A percentile compares a stretch with the other conserved stretches of the same genome.
phyloP scores from a whole-genome alignment of 176 grass and related monocot genomes.

The Lolium rigidum region DNA sequence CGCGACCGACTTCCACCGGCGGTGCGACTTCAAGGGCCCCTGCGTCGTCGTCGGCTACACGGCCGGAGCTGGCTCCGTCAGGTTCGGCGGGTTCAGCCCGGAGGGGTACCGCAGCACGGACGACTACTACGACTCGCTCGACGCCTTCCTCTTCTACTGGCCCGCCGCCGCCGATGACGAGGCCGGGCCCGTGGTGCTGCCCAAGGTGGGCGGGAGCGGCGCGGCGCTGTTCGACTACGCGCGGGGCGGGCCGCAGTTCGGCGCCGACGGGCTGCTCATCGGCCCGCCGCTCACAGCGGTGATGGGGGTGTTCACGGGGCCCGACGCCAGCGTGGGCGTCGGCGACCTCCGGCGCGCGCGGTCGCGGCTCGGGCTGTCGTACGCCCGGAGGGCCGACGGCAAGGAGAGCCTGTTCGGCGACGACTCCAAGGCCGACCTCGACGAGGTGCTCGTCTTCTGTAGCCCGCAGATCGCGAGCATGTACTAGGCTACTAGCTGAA shows the following conservation, averaged over 20 bases:
- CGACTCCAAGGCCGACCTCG: conserved; percentile 48
- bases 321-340: conserved; percentile 73
- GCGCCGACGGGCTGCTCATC: conserved; percentile 90
- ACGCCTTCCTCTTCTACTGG: conserved; percentile 96
- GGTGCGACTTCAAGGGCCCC: conserved; percentile 89
- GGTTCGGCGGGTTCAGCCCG: conserved; percentile 88
- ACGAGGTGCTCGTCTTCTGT: conserved; percentile 88
- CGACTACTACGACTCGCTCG: conserved; percentile 91
- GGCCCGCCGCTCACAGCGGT: conserved; percentile 83
- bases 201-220: conserved; percentile 86
- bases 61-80: conserved; percentile 28
- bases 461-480: conserved; percentile 80
- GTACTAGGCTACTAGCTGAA: conserved; percentile 45
- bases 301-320: conserved; percentile 89
- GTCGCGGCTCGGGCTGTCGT: conserved; percentile 87
- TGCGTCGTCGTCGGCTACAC: conserved; percentile 76
- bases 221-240: conserved; percentile 94
- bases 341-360: conserved; percentile 74
- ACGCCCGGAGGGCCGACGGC: conserved; percentile 73
- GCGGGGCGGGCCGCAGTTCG: conserved; percentile 87
- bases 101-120: conserved; percentile 92
- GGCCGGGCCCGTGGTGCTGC: conserved; percentile 45
- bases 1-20: conserved; percentile 73
- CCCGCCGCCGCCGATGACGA: background rate
- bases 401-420: conserved; percentile 87